Conservation (phyloP, 2,329 filamentous ascomycete genomes). For the Alternaria sp. region DNA sequence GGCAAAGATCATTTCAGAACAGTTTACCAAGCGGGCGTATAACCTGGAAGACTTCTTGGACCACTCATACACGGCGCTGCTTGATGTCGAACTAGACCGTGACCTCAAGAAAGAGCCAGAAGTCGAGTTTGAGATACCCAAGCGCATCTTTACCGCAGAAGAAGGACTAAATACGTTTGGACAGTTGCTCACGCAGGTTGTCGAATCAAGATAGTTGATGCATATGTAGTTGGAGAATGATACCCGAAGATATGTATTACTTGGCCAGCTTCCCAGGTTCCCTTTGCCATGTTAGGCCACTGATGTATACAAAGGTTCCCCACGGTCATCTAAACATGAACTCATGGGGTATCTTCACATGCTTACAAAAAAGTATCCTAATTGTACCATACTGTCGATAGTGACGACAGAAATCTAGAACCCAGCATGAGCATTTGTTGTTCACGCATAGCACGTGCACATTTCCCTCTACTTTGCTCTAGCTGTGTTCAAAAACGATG, state of each 20-base stretch:
- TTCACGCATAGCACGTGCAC: background rate
- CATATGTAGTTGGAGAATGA: slow-evolving; percentile 4
- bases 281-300: background rate
- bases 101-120: slow-evolving; percentile 86
- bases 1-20: slow-evolving; percentile 91
- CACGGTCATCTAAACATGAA: background rate
- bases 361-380: background rate
- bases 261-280: background rate
- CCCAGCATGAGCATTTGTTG: background rate
- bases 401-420: background rate
- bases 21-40: slow-evolving; percentile 96
- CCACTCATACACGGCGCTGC: slow-evolving; percentile 87
- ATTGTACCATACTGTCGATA: background rate
- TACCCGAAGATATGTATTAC: slow-evolving; percentile 5
- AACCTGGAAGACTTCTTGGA: slow-evolving; percentile 98
- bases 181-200: slow-evolving; percentile 42
- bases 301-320: background rate
- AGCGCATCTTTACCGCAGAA: slow-evolving; percentile 72
- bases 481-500: background rate
- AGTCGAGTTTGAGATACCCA: slow-evolving; percentile 93
- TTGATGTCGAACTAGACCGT: slow-evolving; percentile 85
- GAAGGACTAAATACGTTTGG: slow-evolving; percentile 44
- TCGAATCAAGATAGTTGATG: slow-evolving; percentile 33
- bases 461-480: background rate
- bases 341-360: background rate